phyloP scores from a whole-genome alignment of 352 stramenopile genomes.

The Phytophthora aleatoria region DNA sequence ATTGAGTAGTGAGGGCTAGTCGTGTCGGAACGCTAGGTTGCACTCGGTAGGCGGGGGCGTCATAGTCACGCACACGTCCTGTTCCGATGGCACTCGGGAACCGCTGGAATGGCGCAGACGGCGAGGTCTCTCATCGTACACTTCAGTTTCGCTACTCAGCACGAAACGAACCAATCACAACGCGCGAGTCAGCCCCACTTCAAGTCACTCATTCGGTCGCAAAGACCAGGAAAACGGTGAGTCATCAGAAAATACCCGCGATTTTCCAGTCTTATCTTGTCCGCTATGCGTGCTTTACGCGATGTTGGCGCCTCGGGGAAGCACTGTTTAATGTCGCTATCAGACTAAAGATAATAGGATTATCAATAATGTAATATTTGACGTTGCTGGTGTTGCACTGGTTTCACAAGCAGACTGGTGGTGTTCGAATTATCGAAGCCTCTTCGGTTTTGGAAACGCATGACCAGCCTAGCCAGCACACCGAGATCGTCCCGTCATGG shows the following conservation, averaged over 20 bases:
- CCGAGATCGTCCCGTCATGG: no score
- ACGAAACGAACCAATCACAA: constrained; percentile 7
- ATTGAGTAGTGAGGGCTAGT: constrained; percentile 21
- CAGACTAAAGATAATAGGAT: no score
- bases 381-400: no score
- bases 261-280: constrained; percentile 9
- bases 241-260: constrained; percentile 18
- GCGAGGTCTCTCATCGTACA: constrained; percentile 7
- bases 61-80: constrained; percentile 22
- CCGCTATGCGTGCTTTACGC: no score
- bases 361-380: no score
- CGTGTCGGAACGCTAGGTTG: neutral
- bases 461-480: no score
- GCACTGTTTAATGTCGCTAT: no score
- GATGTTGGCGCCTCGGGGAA: no score
- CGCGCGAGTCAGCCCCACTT: constrained; percentile 1
- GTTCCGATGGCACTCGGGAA: constrained; percentile 15
- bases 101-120: constrained; percentile 16
- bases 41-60: neutral
- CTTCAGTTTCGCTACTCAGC: constrained; percentile 7
- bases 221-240: constrained; percentile 16
- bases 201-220: constrained; percentile 30
- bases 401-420: no score
- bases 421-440: no score
- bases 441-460: no score